phyloP scores from a whole-genome alignment of 257 asterid genomes.

The Oldenlandia corymbosa region DNA sequence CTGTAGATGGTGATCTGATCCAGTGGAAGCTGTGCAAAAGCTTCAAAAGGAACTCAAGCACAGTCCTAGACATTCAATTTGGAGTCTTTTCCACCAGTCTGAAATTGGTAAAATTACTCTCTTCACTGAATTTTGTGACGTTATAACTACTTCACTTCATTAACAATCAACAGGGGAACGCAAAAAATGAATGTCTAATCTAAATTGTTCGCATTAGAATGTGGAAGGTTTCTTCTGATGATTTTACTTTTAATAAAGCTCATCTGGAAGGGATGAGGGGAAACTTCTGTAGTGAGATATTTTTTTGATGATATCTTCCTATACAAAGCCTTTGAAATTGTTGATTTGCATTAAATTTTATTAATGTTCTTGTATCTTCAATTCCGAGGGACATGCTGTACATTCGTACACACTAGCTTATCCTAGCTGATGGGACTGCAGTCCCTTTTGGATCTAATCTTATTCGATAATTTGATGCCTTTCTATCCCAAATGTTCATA shows the following conservation, averaged over 20 bases:
- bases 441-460: neutral
- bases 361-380: constrained; percentile 35
- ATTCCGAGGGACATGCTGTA: constrained; percentile 8
- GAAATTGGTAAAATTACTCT: constrained; percentile 64
- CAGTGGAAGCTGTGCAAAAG: constrained; percentile 69
- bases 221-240: neutral
- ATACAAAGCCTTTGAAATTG: constrained; percentile 35
- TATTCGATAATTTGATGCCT: neutral
- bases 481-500: neutral
- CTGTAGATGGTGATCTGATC: constrained; percentile 46
- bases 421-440: neutral
- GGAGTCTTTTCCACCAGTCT: constrained; percentile 55
- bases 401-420: neutral
- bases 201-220: neutral
- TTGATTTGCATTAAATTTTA: constrained; percentile 34
- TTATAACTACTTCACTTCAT: neutral
- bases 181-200: neutral
- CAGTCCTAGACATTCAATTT: constrained; percentile 65
- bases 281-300: constrained; percentile 58
- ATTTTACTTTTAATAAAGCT: too few relatives aligned
- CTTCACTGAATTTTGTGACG: constrained; percentile 3
- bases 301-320: constrained; percentile 78
- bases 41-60: constrained; percentile 48
- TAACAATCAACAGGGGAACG: neutral
- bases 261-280: constrained; percentile 43